Conservation (phyloP, 2,329 filamentous ascomycete species). For the Colletotrichum sp. region DNA sequence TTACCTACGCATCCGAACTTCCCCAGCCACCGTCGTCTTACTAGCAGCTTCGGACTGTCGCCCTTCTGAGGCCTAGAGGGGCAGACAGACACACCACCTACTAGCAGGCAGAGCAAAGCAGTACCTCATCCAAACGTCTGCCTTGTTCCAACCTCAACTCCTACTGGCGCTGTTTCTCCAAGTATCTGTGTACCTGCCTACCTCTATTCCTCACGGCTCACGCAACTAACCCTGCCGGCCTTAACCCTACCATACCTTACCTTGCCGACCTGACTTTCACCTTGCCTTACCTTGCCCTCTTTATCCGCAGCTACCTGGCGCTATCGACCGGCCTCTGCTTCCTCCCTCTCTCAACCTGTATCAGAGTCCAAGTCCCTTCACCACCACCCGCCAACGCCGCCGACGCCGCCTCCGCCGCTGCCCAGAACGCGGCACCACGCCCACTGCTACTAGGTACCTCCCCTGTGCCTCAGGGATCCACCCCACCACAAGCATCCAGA, state of each 20-base stretch:
- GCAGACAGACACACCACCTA: background rate
- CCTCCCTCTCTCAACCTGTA: slow-evolving; percentile 13
- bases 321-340: slow-evolving; percentile 5
- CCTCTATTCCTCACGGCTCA: background rate
- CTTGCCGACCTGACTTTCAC: background rate
- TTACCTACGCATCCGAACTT: slow-evolving; percentile 17
- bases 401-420: slow-evolving; percentile 13
- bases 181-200: background rate
- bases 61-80: background rate
- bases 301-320: slow-evolving; percentile 13
- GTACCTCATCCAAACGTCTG: background rate
- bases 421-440: slow-evolving; percentile 19
- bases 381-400: slow-evolving; percentile 8
- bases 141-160: background rate
- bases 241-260: background rate
- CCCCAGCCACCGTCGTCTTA: slow-evolving; percentile 2
- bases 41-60: background rate
- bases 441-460: slow-evolving; percentile 15
- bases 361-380: slow-evolving; percentile 7
- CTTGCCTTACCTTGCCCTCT: background rate
- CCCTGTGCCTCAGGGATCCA: slow-evolving; percentile 21
- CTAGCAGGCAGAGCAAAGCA: background rate
- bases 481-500: slow-evolving; percentile 24
- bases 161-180: background rate
- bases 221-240: background rate